Evolutionary conservation across 352 stramenopile species (phyloP).

Genomic region (Thraustotheca clavata): DNA sequence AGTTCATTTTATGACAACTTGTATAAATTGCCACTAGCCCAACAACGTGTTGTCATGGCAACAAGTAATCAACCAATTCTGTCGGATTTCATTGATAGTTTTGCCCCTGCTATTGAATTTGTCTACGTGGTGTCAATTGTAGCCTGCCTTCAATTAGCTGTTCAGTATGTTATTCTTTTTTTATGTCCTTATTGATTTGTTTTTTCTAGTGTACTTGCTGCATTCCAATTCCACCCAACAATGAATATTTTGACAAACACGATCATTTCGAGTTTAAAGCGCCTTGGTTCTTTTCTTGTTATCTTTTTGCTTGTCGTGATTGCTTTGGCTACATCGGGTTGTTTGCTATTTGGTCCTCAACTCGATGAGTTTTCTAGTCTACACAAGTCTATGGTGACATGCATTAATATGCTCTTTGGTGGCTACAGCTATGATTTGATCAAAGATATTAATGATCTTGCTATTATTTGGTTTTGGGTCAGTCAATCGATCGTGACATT

Average conservation of each 20-base stretch:
- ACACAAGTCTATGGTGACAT: background rate
- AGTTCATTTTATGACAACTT: background rate
- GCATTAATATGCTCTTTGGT: background rate
- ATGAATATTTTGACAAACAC: slow-evolving; percentile 6
- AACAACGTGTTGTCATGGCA: background rate
- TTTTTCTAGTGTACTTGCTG: background rate
- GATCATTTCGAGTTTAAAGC: background rate
- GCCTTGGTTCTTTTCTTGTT: background rate
- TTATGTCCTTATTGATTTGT: background rate
- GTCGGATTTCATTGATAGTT: background rate
- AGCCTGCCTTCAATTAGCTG: background rate
- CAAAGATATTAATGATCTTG: background rate
- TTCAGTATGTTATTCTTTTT: background rate
- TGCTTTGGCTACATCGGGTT: background rate
- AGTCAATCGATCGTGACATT: background rate
- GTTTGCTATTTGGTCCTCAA: background rate
- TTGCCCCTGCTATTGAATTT: background rate
- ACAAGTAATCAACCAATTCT: background rate
- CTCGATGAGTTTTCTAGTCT: background rate
- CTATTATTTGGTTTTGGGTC: background rate
- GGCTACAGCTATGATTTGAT: slow-evolving; percentile 2
- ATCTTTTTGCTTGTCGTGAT: background rate
- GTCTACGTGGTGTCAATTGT: slow-evolving; percentile 3
- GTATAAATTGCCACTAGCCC: background rate
- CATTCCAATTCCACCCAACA: slow-evolving; percentile 4